Evolutionary conservation across 176 grass and related monocot genomes (phyloP), one percentile per base, ranked within the genome.

Genomic region (Phragmites australis): DNA sequence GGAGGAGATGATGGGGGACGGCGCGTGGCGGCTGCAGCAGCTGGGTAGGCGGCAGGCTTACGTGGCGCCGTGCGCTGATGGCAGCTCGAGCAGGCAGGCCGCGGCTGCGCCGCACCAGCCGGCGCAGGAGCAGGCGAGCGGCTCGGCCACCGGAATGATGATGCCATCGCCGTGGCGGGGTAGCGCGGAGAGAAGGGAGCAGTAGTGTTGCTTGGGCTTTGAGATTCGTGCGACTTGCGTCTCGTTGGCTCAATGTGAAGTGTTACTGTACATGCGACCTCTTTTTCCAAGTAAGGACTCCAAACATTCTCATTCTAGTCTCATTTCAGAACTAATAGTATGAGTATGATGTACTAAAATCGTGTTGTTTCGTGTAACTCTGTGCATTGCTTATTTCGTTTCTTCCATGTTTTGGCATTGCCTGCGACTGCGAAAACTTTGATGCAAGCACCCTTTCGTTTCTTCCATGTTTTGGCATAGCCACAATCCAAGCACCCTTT

Each of bases 1-100:
- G 45, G 45, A 67, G 77, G 77, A 67, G 77, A 50, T 42, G 77
- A 27, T 67, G 77, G 61, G 46, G 8, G 46, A 53, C 15, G 66
- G 52, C 6, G 55, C 45, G 52, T 87, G 78, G 85, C 70, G 69
- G 51, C 51, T 68, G 52, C 82, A 71, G 85, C 70, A 76, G 51
- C 51, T 68, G n/a, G 61, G 51, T 42, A 17, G 18, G 60, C 72
- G 77, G 77, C 69, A 39, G 70, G 13, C 41, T 22, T 59, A 68
- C 61, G 11, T 17, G 1, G 42, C 50, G 30, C 49, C 77, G 52
- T 51, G 9, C 60, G 30, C 70, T 22, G 83, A 50, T 5, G 77
- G 13, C n/a, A 81, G 53, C 52, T 75, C 85, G 43, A 87, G 62
- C 62, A 65, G 31, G 43, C 85, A 86, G 57, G 42, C 40, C 27